These are phyloP conservation scores for Alternaria sp. DNA, from an alignment of 2,329 filamentous ascomycete genomes.

Conservation along the genomic window DNA sequence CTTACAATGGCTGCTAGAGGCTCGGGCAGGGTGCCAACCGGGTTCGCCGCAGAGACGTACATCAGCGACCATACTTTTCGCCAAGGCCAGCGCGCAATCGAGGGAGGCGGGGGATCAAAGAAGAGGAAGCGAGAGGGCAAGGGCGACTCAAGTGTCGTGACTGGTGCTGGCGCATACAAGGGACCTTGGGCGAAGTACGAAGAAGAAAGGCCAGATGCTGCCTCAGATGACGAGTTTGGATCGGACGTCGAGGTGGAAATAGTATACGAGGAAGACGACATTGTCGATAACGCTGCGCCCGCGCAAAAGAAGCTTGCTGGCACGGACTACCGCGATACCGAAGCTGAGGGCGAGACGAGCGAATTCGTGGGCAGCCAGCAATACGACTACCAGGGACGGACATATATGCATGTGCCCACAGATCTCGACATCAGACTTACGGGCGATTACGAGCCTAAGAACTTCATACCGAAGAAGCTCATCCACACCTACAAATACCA, in stretches of 20 bases:
- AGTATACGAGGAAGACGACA: conserved; percentile 77
- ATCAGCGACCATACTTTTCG: conserved; percentile 92
- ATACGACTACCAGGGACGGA: conserved; percentile 92
- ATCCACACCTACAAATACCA: conserved; percentile 89
- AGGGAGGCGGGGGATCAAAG: conserved; percentile 69
- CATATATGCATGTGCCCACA: conserved; percentile 96
- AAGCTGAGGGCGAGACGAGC: conserved; percentile 72
- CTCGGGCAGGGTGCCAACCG: conserved; percentile 67
- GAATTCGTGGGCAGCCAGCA: conserved; percentile 84
- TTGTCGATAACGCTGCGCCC: conserved; percentile 64
- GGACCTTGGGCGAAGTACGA: conserved; percentile 94
- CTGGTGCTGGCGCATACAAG: conserved; percentile 87
- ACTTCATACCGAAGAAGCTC: conserved; percentile 94
- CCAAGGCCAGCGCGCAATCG: conserved; percentile 82
- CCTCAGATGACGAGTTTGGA: conserved; percentile 67
- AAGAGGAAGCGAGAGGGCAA: conserved; percentile 84
- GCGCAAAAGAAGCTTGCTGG: conserved; percentile 68
- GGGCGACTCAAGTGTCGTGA: conserved; percentile 82
- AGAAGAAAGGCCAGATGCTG: conserved; percentile 72
- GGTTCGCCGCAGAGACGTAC: conserved; percentile 84
- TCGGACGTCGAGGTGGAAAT: conserved; percentile 78
- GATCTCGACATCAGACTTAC: conserved; percentile 62
- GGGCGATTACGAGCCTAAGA: conserved; percentile 81
- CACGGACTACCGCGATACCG: conserved; percentile 60
- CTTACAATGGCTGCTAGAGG: conserved; percentile 35